These are phyloP conservation scores for Aphanocladium album DNA, from an alignment of 2,329 filamentous ascomycete species.

Conservation along the genomic window DNA sequence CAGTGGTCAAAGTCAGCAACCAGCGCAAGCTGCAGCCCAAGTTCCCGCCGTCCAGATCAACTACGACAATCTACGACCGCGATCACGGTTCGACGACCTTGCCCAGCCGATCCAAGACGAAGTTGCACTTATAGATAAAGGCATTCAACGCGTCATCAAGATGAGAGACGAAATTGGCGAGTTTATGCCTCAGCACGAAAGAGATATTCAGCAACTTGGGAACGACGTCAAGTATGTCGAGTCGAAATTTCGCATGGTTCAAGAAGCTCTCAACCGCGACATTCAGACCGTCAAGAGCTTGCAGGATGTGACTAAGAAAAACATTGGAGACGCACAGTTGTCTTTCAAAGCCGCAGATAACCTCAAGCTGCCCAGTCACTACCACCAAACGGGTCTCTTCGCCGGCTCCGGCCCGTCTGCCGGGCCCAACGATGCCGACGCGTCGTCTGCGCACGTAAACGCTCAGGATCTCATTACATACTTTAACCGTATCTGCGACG, in stretches of 20 bases:
- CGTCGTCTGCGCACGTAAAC: conserved; percentile 31
- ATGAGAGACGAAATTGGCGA: conserved; percentile 72
- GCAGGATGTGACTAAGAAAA: conserved; percentile 53
- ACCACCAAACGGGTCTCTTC: conserved; percentile 44
- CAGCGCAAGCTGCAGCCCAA: conserved; percentile 32
- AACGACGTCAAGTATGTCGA: conserved; percentile 45
- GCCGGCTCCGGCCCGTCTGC: conserved; percentile 27
- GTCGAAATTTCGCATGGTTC: conserved; percentile 41
- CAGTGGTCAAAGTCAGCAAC: conserved; percentile 9
- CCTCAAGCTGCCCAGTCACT: conserved; percentile 61
- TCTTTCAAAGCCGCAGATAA: conserved; percentile 71
- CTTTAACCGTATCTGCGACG: conserved; percentile 40
- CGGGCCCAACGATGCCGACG: conserved; percentile 26
- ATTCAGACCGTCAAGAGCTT: conserved; percentile 60
- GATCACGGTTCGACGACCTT: conserved; percentile 88
- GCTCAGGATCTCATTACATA: conserved; percentile 41
- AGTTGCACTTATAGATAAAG: conserved; percentile 72
- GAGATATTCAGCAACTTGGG: conserved; percentile 42
- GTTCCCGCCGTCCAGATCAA: conserved; percentile 75
- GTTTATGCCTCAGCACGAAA: conserved; percentile 54
- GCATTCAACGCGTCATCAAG: conserved; percentile 74
- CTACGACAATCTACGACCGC: conserved; percentile 71
- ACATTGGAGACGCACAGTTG: conserved; percentile 64
- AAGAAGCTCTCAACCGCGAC: conserved; percentile 48
- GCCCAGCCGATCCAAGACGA: conserved; percentile 74